Percentiles rank a stretch among this genome's conserved stretches.
phyloP scores from a whole-genome alignment of 192 early-diverging fungal genomes.

The Coemansia sp. region DNA sequence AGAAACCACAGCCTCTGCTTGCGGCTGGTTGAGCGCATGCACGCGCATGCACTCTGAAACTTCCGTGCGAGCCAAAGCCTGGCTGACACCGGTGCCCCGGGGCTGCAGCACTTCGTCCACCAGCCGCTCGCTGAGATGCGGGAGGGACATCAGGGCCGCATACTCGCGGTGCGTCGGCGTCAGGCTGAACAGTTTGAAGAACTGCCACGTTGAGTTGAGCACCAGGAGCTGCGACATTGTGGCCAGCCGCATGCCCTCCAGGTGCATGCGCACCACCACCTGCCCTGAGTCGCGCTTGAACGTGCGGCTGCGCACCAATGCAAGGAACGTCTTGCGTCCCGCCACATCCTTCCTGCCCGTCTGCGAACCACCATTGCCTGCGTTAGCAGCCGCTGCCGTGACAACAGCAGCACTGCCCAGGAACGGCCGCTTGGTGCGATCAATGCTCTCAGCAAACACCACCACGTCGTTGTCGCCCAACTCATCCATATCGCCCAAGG shows the following conservation, averaged over 20 bases:
- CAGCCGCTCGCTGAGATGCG: conserved; percentile 57
- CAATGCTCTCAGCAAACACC: conserved; percentile 49
- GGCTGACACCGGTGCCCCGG: conserved; percentile 11
- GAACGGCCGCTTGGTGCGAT: conserved; percentile 23
- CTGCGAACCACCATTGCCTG: conserved; percentile 1
- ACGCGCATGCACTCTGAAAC: conserved; percentile 52
- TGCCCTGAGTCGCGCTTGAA: conserved; percentile 20
- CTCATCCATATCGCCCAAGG: conserved; percentile 35
- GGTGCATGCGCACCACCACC: conserved; percentile 32
- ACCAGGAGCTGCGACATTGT: conserved; percentile 24
- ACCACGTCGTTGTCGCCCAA: conserved; percentile 64
- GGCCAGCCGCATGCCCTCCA: conserved; percentile 17
- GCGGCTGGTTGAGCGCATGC: conserved; percentile 87
- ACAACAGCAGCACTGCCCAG: conserved; percentile 11
- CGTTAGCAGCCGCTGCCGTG: too few species aligned
- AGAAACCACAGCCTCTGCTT: conserved; percentile 78
- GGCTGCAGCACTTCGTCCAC: conserved; percentile 64
- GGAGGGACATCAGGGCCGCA: conserved; percentile 64
- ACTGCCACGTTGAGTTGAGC: conserved; percentile 40
- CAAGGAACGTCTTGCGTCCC: conserved; percentile 35
- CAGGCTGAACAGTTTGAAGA: conserved; percentile 57
- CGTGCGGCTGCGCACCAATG: conserved; percentile 33
- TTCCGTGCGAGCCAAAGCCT: conserved; percentile 33
- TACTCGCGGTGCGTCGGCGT: conserved; percentile 85
- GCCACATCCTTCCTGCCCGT: not conserved